A percentile compares a stretch with the other conserved stretches of the same genome.
phyloP scores from a whole-genome alignment of 2,329 filamentous ascomycete genomes.

The Madurella mycetomatis region DNA sequence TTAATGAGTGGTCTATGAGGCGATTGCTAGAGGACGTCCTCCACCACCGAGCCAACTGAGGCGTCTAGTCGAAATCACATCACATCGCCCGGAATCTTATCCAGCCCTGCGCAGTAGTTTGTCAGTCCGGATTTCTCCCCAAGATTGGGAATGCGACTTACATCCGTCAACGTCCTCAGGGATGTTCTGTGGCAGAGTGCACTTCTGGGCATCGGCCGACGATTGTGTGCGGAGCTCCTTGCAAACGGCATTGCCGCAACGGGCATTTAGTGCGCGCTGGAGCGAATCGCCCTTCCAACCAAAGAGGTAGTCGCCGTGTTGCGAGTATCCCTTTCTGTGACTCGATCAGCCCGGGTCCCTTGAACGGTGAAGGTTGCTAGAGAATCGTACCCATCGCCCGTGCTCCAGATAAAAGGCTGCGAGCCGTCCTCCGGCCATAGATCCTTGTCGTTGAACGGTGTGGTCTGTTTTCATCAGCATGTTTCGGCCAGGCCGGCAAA shows the following conservation, averaged over 20 bases:
- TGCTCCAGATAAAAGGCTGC: constrained; percentile 29
- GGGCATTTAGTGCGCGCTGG: constrained; percentile 26
- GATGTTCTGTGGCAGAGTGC: constrained; percentile 22
- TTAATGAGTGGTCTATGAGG: too few relatives aligned
- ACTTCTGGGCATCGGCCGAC: constrained; percentile 20
- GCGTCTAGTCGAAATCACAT: too few relatives aligned
- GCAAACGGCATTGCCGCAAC: constrained; percentile 22
- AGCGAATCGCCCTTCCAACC: constrained; percentile 31
- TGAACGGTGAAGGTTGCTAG: background rate
- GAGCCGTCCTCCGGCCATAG: constrained; percentile 34
- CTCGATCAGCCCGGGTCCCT: too few relatives aligned
- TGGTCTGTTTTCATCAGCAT: constrained; percentile 21
- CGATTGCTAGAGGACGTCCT: too few relatives aligned
- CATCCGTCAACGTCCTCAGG: constrained; percentile 20
- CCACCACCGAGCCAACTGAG: too few relatives aligned
- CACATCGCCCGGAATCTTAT: constrained; percentile 10
- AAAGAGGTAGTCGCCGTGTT: constrained; percentile 31
- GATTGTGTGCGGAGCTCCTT: constrained; percentile 22
- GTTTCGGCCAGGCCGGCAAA: too few relatives aligned
- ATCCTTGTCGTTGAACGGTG: constrained; percentile 31
- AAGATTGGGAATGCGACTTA: constrained; percentile 8
- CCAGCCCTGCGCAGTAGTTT: constrained; percentile 4
- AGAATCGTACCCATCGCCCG: constrained; percentile 20
- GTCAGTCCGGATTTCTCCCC: background rate
- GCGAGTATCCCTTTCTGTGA: constrained; percentile 24